A percentile compares a stretch with the other conserved stretches of the same genome.
phyloP scores from a whole-genome alignment of 23 red algal genomes.

The Gracilaria domingensis region DNA sequence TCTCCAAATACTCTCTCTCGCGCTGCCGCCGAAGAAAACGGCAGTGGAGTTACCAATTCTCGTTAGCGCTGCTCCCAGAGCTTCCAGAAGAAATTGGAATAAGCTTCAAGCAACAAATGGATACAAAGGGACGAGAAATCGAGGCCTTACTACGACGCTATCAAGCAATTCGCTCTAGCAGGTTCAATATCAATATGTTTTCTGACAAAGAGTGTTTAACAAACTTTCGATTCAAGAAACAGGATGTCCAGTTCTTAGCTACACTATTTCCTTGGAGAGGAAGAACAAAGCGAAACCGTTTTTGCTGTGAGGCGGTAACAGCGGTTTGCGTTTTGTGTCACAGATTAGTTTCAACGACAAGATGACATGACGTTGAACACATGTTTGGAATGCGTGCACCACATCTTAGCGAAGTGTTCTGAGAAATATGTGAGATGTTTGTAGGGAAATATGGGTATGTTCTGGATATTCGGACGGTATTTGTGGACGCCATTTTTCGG shows the following conservation, averaged over 20 bases:
- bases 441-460: background rate
- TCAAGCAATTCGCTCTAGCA: no score
- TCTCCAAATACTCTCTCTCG: no score
- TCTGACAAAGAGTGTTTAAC: background rate
- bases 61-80: no score
- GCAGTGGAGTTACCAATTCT: no score
- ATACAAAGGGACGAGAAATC: no score
- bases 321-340: conserved; percentile 21
- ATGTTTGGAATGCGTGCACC: conserved; percentile 9
- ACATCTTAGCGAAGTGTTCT: conserved; percentile 33
- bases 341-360: background rate
- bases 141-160: no score
- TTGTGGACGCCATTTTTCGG: no score
- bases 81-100: no score
- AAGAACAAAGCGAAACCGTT: conserved; percentile 23
- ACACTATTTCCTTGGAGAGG: background rate
- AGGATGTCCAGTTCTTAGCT: background rate
- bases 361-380: conserved; percentile 25
- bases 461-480: background rate
- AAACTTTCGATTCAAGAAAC: conserved; percentile 20
- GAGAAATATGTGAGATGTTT: conserved; percentile 10
- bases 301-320: background rate
- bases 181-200: conserved; percentile 1
- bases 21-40: no score
- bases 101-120: no score